Evolutionary conservation across 371 early-diverging fungal species (phyloP).

Genomic region (Syncephalastrum sp.): DNA sequence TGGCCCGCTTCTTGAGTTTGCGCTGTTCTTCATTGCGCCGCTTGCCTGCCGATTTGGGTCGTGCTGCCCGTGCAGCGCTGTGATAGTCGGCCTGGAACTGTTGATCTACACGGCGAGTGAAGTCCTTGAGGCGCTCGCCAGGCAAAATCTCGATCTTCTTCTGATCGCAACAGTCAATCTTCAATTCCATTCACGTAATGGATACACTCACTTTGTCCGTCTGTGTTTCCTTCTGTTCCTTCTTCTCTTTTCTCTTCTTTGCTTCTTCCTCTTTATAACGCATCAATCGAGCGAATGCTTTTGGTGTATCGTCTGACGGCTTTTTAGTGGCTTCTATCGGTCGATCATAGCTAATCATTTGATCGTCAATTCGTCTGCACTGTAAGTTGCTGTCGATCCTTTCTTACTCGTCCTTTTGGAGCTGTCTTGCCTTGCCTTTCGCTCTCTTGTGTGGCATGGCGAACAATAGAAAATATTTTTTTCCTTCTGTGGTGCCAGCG

Average conservation of each 20-base stretch:
- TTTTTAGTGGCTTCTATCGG: slow-evolving; percentile 12
- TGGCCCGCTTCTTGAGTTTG: slow-evolving; percentile 41
- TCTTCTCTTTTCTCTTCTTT: slow-evolving; percentile 36
- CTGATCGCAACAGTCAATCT: slow-evolving; percentile 2
- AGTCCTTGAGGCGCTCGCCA: slow-evolving; percentile 46
- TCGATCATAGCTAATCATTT: slow-evolving; percentile 12
- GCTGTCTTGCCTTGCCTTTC: slow-evolving; percentile 36
- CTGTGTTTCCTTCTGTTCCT: slow-evolving; percentile 23
- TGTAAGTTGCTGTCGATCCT: slow-evolving; percentile 18
- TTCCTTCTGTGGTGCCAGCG: background rate
- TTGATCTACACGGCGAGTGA: slow-evolving; percentile 38
- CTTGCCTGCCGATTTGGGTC: slow-evolving; percentile 34
- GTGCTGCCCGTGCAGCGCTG: slow-evolving; percentile 28
- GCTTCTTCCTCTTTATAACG: slow-evolving; percentile 32
- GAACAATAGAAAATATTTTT: background rate
- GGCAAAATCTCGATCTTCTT: slow-evolving; percentile 26
- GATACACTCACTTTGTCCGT: slow-evolving; percentile 10
- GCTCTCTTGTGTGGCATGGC: slow-evolving; percentile 46
- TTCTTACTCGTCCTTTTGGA: slow-evolving; percentile 36
- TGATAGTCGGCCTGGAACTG: slow-evolving; percentile 29
- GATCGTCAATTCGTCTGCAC: background rate
- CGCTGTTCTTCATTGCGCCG: slow-evolving; percentile 39
- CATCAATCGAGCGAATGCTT: slow-evolving; percentile 41
- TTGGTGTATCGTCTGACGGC: slow-evolving; percentile 33
- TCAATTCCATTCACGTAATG: background rate